Percentiles rank a stretch among this genome's conserved stretches.
These are phyloP conservation scores for Citrullus colocynthis DNA, from an alignment of 306 rosid species.

Conservation along the genomic window DNA sequence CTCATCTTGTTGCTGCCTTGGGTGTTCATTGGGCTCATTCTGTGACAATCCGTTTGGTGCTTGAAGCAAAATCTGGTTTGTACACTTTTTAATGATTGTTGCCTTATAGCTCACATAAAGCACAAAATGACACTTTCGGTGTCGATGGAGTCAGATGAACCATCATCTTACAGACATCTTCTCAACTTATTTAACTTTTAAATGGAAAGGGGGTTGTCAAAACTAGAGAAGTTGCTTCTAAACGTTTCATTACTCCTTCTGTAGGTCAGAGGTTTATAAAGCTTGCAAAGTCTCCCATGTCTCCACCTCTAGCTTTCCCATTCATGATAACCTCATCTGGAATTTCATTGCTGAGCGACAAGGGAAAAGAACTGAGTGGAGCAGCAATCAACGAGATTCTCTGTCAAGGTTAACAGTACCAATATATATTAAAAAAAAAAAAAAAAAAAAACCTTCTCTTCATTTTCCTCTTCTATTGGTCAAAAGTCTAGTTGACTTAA, in stretches of 20 bases:
- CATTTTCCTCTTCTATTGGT: not conserved
- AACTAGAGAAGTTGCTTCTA: not conserved
- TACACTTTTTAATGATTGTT: not conserved
- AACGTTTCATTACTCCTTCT: not conserved
- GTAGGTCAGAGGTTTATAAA: slow-evolving; percentile 71
- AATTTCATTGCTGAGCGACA: slow-evolving; percentile 42
- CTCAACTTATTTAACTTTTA: not conserved
- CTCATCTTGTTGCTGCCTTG: slow-evolving; percentile 92
- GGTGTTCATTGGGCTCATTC: slow-evolving; percentile 97
- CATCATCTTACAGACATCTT: not conserved
- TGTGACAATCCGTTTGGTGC: slow-evolving; percentile 83
- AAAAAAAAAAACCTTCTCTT: not conserved
- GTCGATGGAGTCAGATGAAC: not conserved
- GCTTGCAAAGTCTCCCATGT: slow-evolving; percentile 75
- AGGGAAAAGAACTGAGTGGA: slow-evolving; percentile 55
- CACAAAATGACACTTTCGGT: not conserved
- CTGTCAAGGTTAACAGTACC: slow-evolving; percentile 42
- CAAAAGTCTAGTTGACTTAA: not conserved
- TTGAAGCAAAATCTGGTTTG: slow-evolving; percentile 75
- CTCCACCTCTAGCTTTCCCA: slow-evolving; percentile 75
- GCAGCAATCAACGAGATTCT: slow-evolving; percentile 58
- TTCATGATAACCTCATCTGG: slow-evolving; percentile 60
- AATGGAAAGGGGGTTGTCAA: not conserved
- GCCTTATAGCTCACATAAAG: not conserved
- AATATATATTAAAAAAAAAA: too few species aligned